Evolutionary conservation across 2,329 filamentous ascomycete species (phyloP).

Genomic region (Colletotrichum plurivorum): DNA sequence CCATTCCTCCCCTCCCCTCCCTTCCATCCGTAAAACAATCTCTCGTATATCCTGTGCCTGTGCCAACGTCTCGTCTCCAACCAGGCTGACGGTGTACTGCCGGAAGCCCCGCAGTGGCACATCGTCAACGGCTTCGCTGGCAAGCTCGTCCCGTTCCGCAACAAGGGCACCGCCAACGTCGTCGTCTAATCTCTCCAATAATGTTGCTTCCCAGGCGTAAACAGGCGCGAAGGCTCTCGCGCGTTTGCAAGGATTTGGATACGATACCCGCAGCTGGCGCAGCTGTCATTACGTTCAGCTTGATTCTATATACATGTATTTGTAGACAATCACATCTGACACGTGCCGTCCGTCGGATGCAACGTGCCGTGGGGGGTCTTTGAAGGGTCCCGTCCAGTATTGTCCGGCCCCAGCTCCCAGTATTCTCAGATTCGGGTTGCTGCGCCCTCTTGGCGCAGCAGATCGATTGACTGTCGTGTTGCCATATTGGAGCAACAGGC

Average conservation of each 20-base stretch:
- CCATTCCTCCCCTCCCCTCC: neutral
- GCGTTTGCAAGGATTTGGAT: conserved; percentile 13
- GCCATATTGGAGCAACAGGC: too few relatives aligned
- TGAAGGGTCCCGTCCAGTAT: neutral
- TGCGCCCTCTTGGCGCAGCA: too few relatives aligned
- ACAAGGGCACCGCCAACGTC: conserved; percentile 27
- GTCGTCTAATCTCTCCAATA: conserved; percentile 10
- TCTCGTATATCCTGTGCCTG: conserved; percentile 40
- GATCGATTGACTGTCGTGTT: too few relatives aligned
- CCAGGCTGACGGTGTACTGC: conserved; percentile 49
- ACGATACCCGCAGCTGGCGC: conserved; percentile 16
- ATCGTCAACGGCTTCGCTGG: conserved; percentile 41
- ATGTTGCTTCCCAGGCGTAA: conserved; percentile 14
- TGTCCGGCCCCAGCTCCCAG: too few relatives aligned
- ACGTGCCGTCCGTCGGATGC: neutral
- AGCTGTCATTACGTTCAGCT: neutral
- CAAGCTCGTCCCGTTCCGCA: conserved; percentile 33
- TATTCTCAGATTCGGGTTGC: too few relatives aligned
- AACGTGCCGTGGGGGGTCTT: neutral
- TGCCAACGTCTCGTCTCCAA: conserved; percentile 44
- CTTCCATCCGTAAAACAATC: conserved; percentile 43
- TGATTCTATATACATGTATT: neutral
- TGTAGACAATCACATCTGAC: conserved; percentile 1
- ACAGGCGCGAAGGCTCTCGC: neutral
- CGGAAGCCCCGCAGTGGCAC: conserved; percentile 45